Evolutionary conservation across 768 basidiomycete species (phyloP), one percentile per base, ranked within the genome.

Genomic region (Pleurotus platypus): DNA sequence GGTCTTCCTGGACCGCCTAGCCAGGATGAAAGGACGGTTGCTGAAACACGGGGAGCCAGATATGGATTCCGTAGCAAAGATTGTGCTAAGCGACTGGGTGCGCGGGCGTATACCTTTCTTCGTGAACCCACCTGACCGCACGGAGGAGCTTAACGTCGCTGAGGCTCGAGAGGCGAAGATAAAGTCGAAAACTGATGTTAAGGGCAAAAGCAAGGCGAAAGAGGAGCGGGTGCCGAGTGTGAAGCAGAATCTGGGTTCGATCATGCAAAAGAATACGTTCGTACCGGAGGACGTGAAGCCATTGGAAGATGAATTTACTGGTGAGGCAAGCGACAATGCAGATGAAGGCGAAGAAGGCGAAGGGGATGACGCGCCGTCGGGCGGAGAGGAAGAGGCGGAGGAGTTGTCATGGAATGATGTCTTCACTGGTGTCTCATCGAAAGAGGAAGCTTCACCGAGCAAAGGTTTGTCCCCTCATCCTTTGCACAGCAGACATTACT

Each of bases 81-180:
- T 99, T 69, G 76, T 98, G 47, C 72, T 99, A 66, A 92, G 87
- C 69, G 97, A 98, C 70, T 98, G 96, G 96, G 94, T 98, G 58
- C 79, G 97, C 46, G 97, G 96, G 6, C 89, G 93, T 63, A 96
- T 99, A 66, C 97, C 97, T 16, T 99, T 87, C 79, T 99, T 98
- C 66, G 94, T 94, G 38, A 69, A 89, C 11, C 97, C 97, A 12
- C 96, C 96, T 56, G 93, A 92, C 68, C 76, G 90, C 57, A 68
- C 89, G 7, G 85, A 86, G 61, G 87, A 84, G 62, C 72, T 89
- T 57, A 89, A 90, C 65, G 76, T 74, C 64, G 75, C 74, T 11
- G 89, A 88, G 73, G 85, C 80, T 60, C 81, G 78, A 67, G 73
- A 73, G 57, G 76, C 71, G 59, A 78, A 72, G 66, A 74, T 74